Conservation (phyloP, 2,329 filamentous ascomycete genomes). For the Aspergillus oerlinghausenensis region DNA sequence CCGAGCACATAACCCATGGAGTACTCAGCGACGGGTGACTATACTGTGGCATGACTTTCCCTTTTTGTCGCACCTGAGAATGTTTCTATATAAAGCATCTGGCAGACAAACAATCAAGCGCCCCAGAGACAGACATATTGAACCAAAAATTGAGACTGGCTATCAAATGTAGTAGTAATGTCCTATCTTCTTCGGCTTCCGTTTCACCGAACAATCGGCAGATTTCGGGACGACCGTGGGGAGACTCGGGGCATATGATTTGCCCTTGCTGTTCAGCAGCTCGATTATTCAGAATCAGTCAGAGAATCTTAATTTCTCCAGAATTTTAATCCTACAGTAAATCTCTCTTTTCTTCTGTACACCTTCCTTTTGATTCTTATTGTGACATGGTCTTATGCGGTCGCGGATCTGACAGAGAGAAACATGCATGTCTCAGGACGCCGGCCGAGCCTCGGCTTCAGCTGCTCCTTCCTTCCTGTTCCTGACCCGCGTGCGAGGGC, state of each 20-base stretch:
- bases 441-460: not conserved
- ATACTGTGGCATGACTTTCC: not conserved
- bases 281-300: slow-evolving; percentile 5
- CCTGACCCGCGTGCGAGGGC: not conserved
- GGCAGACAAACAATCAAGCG: not conserved
- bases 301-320: slow-evolving; percentile 2
- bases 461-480: not conserved
- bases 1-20: not conserved
- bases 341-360: slow-evolving; percentile 4
- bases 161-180: not conserved
- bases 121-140: too few species aligned
- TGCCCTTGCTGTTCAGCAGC: slow-evolving; percentile 5
- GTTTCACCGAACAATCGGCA: slow-evolving; percentile 10
- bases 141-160: too few species aligned
- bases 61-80: not conserved
- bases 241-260: slow-evolving; percentile 16
- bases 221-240: slow-evolving; percentile 16
- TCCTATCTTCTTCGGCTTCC: not conserved
- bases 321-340: not conserved
- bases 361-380: not conserved
- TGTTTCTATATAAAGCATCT: too few species aligned
- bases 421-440: not conserved
- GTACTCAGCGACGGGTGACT: not conserved
- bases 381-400: not conserved
- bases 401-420: not conserved